Evolutionary conservation across 2,329 filamentous ascomycete species (phyloP), one percentile per base, ranked within the genome.

Genomic region (Claviceps africana): DNA sequence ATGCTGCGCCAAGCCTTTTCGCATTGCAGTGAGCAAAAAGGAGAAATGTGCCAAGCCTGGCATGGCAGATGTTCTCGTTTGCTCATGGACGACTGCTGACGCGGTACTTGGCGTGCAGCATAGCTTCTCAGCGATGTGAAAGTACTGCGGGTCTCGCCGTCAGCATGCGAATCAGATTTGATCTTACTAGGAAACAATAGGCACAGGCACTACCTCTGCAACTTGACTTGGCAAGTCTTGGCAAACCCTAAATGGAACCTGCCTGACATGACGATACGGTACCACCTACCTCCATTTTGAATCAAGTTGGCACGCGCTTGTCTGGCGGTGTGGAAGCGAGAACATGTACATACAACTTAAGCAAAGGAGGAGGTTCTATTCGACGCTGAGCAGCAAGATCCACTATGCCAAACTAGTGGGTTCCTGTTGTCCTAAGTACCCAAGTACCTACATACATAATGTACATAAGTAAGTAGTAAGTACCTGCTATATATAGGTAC

Each of bases 31-130:
- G 33, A 37, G 17, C 33, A n/a, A 15, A 31, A 43, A 31, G 35
- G 50, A 48, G 44, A 51, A 48, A 47, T 51, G 35, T 51, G 50
- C 50, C 50, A 51, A 51, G 50, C 15, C 33, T n/a, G n/a, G n/a
- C n/a, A n/a, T 35, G 31, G 22, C 19, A 46, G 33, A 40, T 51
- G 22, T 25, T 33, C 31, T 33, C 31, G 31, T 33, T 8, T 33
- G 31, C 31, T 11, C 31, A 3, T 11, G 6, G 10, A 11, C 10
- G 31, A 37, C 17, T 17, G 33, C 33, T 17, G 15, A 17, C 33
- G 33, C 33, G 33, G 33, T 37, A 37, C 33, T 37, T 37, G 33
- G 33, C 33, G 11, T 15, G 13, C 33, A 37, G 33, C 33, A 17
- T 15, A 15, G 33, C 33, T 37, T 37, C 33, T 4, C 6, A 4